Conservation (phyloP, 805 yeast species). For the Ogataea glucozyma region DNA sequence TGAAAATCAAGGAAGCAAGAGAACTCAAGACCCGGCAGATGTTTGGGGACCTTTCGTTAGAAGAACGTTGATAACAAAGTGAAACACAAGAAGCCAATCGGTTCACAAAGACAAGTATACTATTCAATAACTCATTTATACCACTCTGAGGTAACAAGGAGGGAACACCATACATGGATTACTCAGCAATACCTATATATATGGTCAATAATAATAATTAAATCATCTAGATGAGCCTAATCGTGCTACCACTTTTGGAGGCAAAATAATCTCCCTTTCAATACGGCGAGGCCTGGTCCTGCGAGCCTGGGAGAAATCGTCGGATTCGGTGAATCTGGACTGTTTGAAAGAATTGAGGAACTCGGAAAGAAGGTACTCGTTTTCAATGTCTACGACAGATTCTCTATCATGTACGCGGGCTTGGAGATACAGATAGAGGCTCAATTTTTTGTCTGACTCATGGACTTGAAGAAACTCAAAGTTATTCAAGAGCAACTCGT, state of each 20-base stretch:
- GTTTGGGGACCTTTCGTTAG: conserved; percentile 25
- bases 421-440: conserved; percentile 23
- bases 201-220: no score
- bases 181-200: no score
- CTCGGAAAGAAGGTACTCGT: conserved; percentile 9
- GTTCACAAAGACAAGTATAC: no score
- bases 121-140: no score
- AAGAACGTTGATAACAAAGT: not conserved
- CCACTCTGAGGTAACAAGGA: no score
- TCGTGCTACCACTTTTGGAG: conserved; percentile 1
- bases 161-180: no score
- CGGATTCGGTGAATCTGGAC: conserved; percentile 15
- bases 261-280: conserved; percentile 11
- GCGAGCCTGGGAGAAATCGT: not conserved
- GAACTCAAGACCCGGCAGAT: conserved; percentile 25
- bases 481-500: conserved; percentile 15
- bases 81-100: no score
- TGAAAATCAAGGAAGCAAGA: conserved; percentile 29
- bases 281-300: conserved; percentile 10
- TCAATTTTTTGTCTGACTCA: conserved; percentile 12
- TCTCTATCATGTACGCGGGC: conserved; percentile 13
- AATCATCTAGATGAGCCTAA: conserved; percentile 9
- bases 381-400: not conserved
- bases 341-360: conserved; percentile 16
- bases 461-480: conserved; percentile 12